Percentiles rank a stretch among this genome's conserved stretches.
Evolutionary conservation across 2,329 filamentous ascomycete species (phyloP).

Genomic region (Elsinoe fawcettii): DNA sequence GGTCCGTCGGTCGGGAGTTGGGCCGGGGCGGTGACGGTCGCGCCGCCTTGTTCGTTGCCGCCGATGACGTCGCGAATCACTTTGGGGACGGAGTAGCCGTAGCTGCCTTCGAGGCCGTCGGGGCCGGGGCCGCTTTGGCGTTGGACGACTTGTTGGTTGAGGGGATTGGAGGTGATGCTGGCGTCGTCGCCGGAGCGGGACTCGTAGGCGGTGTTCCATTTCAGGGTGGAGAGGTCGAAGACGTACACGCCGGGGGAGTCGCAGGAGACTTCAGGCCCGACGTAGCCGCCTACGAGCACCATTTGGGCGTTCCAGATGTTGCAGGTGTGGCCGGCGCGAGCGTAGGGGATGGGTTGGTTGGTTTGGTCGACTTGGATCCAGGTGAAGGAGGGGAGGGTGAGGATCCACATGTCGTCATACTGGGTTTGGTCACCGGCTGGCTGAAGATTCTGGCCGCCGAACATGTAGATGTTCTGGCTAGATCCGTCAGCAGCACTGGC

Average conservation of each 20-base stretch:
- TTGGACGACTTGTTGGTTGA: slow-evolving; percentile 47
- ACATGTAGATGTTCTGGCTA: slow-evolving; percentile 71
- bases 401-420: slow-evolving; percentile 70
- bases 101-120: slow-evolving; percentile 50
- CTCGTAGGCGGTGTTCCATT: slow-evolving; percentile 45
- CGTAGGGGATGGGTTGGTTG: slow-evolving; percentile 43
- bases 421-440: slow-evolving; percentile 52
- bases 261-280: slow-evolving; percentile 53
- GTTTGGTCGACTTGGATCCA: slow-evolving; percentile 61
- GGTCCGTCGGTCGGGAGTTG: slow-evolving; percentile 60
- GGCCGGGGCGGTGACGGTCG: slow-evolving; percentile 59
- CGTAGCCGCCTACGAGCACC: slow-evolving; percentile 66
- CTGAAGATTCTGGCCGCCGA: slow-evolving; percentile 65
- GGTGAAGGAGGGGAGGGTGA: slow-evolving; percentile 71
- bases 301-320: slow-evolving; percentile 75
- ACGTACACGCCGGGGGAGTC: slow-evolving; percentile 65
- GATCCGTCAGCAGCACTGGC: slow-evolving; percentile 61
- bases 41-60: slow-evolving; percentile 56
- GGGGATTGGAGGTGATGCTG: slow-evolving; percentile 30
- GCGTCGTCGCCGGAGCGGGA: slow-evolving; percentile 25
- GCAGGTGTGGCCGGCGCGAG: slow-evolving; percentile 66
- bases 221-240: slow-evolving; percentile 63
- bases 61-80: slow-evolving; percentile 59
- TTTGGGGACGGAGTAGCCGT: slow-evolving; percentile 62
- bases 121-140: slow-evolving; percentile 35